Base-by-base conservation (phyloP, 768 basidiomycete genomes). In the Epithele typhae region DNA sequence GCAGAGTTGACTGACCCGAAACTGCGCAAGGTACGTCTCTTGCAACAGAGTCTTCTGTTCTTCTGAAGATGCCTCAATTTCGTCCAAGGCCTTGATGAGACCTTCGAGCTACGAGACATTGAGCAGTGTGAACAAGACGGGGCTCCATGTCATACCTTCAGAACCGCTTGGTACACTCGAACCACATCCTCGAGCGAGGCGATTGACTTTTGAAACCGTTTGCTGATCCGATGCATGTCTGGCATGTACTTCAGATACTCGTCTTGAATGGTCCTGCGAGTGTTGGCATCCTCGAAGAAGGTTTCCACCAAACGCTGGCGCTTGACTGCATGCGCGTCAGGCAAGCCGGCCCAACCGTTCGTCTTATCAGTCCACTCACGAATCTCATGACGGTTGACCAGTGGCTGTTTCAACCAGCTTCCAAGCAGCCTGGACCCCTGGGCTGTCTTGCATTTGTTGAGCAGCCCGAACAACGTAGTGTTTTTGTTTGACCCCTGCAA, bases 381-480 rank as follows among this genome's bases (percentile, higher is more conserved):
- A 51, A 98, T 98, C 61, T 93, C 89, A 54, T 98, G 94, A 30
- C 91, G 64, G 64, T 96, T 97, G 24, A 97, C 81, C 22, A 98
- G 70, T 5, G 96, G 96, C 62, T 98, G 96, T 61, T 96, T 97
- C 34, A 99, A 69, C 95, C 95, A 98, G 39, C 82, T 84, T 0
- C 84, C 88, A 3, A 99, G 73, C 33, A 96, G 64, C 45, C 96
- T 72, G 12, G 88, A 82, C 0, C 96, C 96, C 61, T 99, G 96
- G 0, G 90, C 82, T 0, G 96, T 98, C 68, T 96, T 96, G 72
- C 95, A 96, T 57, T 88, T 89, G 64, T 98, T 96, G 47, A 99
- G 68, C 7, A 96, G 69, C 1, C 93, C 93, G 44, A 93, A 81
- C 5, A 99, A 64, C 3, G 91, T 94, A 24, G 87, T 89, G 53